Evolutionary conservation across 2,329 filamentous ascomycete species (phyloP).

Genomic region (Pseudogymnoascus sp.): DNA sequence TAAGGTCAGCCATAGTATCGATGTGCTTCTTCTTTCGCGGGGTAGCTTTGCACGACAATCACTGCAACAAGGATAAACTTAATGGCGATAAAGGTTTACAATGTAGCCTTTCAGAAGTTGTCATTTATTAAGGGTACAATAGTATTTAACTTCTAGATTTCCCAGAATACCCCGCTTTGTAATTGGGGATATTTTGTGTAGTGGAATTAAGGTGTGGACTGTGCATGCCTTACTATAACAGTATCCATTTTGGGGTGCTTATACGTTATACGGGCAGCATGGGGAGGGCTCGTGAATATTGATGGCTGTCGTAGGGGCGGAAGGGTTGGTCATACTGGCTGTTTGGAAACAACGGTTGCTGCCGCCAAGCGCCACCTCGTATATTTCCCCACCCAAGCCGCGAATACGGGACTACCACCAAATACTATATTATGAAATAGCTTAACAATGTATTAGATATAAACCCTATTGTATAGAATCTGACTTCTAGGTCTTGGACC

Average conservation of each 20-base stretch:
- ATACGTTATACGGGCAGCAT: not conserved
- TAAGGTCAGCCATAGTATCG: not conserved
- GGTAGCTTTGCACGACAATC: conserved; percentile 13
- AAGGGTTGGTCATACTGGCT: not conserved
- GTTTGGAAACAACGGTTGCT: not conserved
- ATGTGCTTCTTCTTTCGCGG: conserved; percentile 12
- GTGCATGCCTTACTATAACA: not conserved
- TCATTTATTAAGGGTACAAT: not conserved
- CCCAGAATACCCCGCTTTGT: not conserved
- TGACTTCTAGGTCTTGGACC: not conserved
- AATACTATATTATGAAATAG: not conserved
- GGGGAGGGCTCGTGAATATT: not conserved
- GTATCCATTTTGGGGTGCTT: not conserved
- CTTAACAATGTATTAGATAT: not conserved
- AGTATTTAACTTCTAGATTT: not conserved
- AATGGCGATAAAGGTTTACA: not conserved
- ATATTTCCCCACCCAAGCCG: not conserved
- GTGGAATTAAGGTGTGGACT: conserved; percentile 2
- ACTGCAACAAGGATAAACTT: not conserved
- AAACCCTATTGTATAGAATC: not conserved
- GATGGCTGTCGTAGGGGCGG: not conserved
- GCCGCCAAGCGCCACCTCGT: not conserved
- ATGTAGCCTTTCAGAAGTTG: not conserved
- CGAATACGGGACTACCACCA: not conserved
- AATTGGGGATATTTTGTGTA: not conserved